Base-by-base conservation (phyloP, 805 yeast genomes). In the Saturnispora saitoi region DNA sequence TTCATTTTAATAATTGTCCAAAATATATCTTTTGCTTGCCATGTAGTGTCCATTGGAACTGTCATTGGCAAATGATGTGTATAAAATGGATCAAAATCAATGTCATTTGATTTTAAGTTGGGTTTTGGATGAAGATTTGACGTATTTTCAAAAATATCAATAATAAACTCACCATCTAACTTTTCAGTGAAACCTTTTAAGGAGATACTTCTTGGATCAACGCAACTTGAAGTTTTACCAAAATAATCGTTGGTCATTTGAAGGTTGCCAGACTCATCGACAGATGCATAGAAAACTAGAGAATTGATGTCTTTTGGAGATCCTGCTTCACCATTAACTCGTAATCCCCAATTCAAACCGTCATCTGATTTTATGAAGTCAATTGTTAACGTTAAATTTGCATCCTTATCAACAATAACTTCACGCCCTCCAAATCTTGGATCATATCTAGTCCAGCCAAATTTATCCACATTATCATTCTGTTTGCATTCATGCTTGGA, bases 381-480 rank as follows among this genome's bases (percentile, higher is more conserved):
- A 5, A 86, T 78, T 0, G 78, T 75, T 36, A 93, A 58, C 48
- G 76, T 75, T 4, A 89, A 64, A 48, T 78, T 78, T 52, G 80
- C 76, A 31, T 76, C 84, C 19, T 67, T 64, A 62, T 93, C 99
- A 32, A 71, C 67, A 28, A 93, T 80, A 1, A 76, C 69, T 60
- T 93, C 91, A 51, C 76, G 70, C 0, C 99, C 99, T 22, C 99
- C 99, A 12, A 66, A 44, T 54, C 98, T 73, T 4, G 96, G 89
- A 61, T 93, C 98, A 62, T 84, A 93, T 32, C 72, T 69, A n/a
- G 77, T 72, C 96, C 97, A 93, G 24, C 90, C 87, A 56, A 86
- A 91, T 47, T 77, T 80, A 22, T 72, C 72, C 67, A 89, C 71
- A 44, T 80, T 75, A 58, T 89, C 91, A 32, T 70, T 69, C 56